Base-by-base conservation (phyloP, 345 rosid species). In the Gossypium sturtianum region DNA sequence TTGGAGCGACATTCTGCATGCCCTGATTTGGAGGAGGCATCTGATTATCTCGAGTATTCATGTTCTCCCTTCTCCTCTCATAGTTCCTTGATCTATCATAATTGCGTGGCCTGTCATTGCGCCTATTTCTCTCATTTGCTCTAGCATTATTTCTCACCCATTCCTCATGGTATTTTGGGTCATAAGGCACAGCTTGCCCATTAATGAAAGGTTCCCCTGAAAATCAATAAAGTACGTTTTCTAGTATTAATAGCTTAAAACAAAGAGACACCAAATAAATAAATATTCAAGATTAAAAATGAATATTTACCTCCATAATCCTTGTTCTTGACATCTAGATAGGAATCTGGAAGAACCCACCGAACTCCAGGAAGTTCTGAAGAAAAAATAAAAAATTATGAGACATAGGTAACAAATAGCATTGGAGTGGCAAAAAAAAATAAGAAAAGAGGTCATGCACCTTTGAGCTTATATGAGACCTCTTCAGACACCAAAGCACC, bases 261-360 rank as follows among this genome's bases (percentile, higher is more conserved):
- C 19, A 27, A 61, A 61, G n/a, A 8, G 17, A 0, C 12, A n/a
- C 22, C n/a, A 22, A n/a, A 41, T 11, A 48, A 64, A 64, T 2
- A 64, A 41, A 64, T 64, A 1, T 4, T n/a, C 1, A 64, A 64
- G 16, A 64, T 41, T 9, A 17, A 63, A 63, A 61, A 15, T 61
- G 20, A 8, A 29, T 2, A 47, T 81, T 80, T 80, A 96, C 99
- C 99, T 86, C 98, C 99, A 74, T 96, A 96, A 74, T 93, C 90
- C 75, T 96, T 89, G 83, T 96, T 93, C 83, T 70, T 91, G 56
- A 93, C 94, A 86, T 96, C 98, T 75, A 93, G 48, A 82, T 91
- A 96, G 4, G 99, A 96, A 84, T 96, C 98, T 20, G 98, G 99
- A 74, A 96, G 97, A 82, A 96, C 99, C 93, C 99, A 96, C 9